Percentiles rank a stretch among this genome's conserved stretches.
phyloP scores from a whole-genome alignment of 495 filamentous ascomycete genomes.

The Talaromyces proteolyticus region DNA sequence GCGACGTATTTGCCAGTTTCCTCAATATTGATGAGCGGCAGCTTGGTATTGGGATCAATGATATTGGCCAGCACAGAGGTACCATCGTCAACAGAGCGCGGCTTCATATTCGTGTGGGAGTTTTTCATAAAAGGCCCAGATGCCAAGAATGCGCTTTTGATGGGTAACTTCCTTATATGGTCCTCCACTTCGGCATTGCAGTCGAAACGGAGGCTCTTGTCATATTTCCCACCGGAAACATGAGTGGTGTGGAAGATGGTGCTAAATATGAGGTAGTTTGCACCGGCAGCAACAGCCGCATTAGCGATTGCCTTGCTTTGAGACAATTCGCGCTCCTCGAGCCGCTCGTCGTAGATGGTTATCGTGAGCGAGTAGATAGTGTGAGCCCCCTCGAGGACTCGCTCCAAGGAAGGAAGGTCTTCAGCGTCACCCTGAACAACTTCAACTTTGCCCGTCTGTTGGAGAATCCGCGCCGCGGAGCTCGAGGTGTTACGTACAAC shows the following conservation, averaged over 20 bases:
- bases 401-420: conserved; percentile 16
- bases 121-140: conserved; percentile 12
- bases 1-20: conserved; percentile 2
- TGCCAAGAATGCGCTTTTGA: conserved; percentile 21
- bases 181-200: conserved; percentile 33
- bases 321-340: conserved; percentile 11
- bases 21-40: conserved; percentile 1
- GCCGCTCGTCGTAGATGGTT: background rate
- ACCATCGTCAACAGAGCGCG: background rate
- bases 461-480: background rate
- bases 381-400: conserved; percentile 24
- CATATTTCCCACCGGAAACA: conserved; percentile 11
- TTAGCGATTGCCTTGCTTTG: conserved; percentile 53
- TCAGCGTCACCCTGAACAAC: conserved; percentile 34
- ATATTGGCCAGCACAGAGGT: background rate
- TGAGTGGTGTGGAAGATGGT: conserved; percentile 14
- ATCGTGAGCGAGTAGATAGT: conserved; percentile 29
- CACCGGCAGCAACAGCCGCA: conserved; percentile 26
- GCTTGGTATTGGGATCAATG: background rate
- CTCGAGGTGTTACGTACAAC: conserved; percentile 19
- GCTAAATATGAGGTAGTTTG: conserved; percentile 17
- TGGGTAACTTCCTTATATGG: conserved; percentile 31
- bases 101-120: conserved; percentile 1
- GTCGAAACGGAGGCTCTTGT: conserved; percentile 19
- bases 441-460: conserved; percentile 22